Evolutionary conservation across 148 eudicot species (phyloP), one percentile per base, ranked within the genome.

Genomic region (Rhododendron molle): DNA sequence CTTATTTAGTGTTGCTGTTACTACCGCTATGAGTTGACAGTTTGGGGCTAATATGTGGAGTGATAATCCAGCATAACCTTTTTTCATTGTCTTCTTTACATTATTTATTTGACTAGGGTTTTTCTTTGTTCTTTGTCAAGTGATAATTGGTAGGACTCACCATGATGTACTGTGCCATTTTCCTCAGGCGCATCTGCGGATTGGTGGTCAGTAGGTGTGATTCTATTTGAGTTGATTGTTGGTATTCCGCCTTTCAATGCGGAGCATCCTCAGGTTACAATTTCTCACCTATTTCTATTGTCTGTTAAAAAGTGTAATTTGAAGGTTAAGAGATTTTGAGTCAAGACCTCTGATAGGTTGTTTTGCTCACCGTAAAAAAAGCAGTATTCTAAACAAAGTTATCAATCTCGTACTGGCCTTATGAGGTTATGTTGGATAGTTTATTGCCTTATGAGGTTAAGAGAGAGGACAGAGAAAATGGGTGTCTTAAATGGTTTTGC

Each of bases 131-230:
- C 56, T 36, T 74, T 16, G 26, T 82, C 46, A 26, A 74, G 47
- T 44, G 76, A 15, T 67, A 46, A 50, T 44, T 50, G 50, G 43
- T 34, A 74, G 34, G 15, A 49, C 49, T 85, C 56, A 87, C 73
- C 69, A 7, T 76, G 67, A 60, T 44, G 60, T 26, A 12, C 15
- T 30, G 18, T 52, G 76, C 80, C 30, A 23, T 86, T 90, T 89
- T 84, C 43, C 82, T 77, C 90, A 97, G 99, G 93, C 23, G 91
- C 95, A 78, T 93, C 96, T 86, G 99, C 99, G 34, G 99, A 97
- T 93, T 97, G 99, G 99, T 97, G 99, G 99, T 97, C 99, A 82
- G 98, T 97, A 76, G 99, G 99, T 87, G 95, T 97, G 87, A 97
- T 97, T 85, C 88, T 97, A 62, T 97, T 97, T 87, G 99, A 97